Conservation (phyloP, 1,284 basidiomycete genomes). For the Cryptococcus amylolentus region DNA sequence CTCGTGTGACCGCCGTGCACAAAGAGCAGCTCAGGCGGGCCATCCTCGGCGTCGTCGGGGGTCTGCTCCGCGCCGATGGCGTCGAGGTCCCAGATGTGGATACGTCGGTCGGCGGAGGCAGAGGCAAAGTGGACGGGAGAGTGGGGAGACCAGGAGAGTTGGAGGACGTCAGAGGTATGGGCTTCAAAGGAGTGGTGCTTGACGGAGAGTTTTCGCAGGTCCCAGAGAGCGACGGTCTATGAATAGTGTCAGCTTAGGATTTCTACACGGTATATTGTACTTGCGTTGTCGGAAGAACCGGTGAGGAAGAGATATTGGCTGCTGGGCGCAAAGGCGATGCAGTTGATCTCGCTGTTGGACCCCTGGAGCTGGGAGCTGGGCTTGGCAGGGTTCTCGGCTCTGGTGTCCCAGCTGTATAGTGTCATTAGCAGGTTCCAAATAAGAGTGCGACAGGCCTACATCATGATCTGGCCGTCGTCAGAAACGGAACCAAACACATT, state of each 20-base stretch:
- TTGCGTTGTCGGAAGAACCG: conserved; percentile 87
- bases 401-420: conserved; percentile 81
- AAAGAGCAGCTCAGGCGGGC: conserved; percentile 86
- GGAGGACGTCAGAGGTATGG: conserved; percentile 92
- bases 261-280: conserved; percentile 15
- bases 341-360: conserved; percentile 85
- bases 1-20: conserved; percentile 71
- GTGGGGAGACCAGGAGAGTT: conserved; percentile 92
- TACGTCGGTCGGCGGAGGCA: conserved; percentile 83
- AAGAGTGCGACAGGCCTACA: conserved; percentile 57
- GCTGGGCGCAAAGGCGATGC: conserved; percentile 84
- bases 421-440: neutral
- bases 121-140: conserved; percentile 87
- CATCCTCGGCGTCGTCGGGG: conserved; percentile 96
- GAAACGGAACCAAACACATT: conserved; percentile 93
- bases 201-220: conserved; percentile 74
- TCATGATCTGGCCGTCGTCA: conserved; percentile 88
- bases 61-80: conserved; percentile 94
- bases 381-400: conserved; percentile 60
- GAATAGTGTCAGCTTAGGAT: conserved; percentile 2
- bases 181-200: conserved; percentile 88
- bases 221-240: conserved; percentile 84
- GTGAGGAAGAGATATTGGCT: conserved; percentile 83
- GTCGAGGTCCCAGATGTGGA: conserved; percentile 93
- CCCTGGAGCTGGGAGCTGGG: conserved; percentile 74